Evolutionary conservation across 2,329 filamentous ascomycete species (phyloP).

Genomic region (Aulographum hederae): DNA sequence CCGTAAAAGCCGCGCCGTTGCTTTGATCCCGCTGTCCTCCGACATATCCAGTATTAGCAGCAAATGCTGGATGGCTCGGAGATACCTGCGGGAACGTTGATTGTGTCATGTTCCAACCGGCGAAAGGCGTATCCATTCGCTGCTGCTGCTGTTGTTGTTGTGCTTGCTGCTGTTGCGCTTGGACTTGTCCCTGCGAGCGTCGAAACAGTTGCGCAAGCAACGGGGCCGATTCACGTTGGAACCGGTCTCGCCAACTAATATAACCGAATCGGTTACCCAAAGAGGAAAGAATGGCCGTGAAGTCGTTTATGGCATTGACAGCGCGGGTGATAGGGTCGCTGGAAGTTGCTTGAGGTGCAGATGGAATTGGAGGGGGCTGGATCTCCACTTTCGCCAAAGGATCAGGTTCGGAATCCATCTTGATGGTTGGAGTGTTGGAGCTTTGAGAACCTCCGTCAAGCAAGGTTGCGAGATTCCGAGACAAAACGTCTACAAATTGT

Average conservation of each 20-base stretch:
- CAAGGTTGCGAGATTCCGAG: constrained; percentile 30
- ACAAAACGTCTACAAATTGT: constrained; percentile 37
- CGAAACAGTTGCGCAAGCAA: constrained; percentile 23
- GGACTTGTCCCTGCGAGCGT: constrained; percentile 8
- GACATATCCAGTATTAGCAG: too few relatives aligned
- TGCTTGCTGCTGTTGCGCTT: constrained; percentile 2
- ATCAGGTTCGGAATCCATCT: constrained; percentile 14
- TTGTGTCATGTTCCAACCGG: too few relatives aligned
- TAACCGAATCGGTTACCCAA: constrained; percentile 30
- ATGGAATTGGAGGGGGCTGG: constrained; percentile 14
- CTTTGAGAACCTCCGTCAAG: constrained; percentile 21
- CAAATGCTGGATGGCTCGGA: too few relatives aligned
- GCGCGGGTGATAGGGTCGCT: constrained; percentile 21
- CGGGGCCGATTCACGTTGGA: constrained; percentile 23
- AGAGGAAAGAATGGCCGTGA: constrained; percentile 24
- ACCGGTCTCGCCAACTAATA: constrained; percentile 30
- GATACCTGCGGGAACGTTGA: too few relatives aligned
- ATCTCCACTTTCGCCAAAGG: constrained; percentile 10
- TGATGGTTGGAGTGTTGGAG: constrained; percentile 16
- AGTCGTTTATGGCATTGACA: constrained; percentile 28
- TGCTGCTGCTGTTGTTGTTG: constrained; percentile 1
- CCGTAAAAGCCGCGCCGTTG: too few relatives aligned
- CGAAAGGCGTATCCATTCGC: not conserved
- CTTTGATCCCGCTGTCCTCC: too few relatives aligned
- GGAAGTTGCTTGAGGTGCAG: constrained; percentile 10